A percentile compares a stretch with the other conserved stretches of the same genome.
phyloP scores from a whole-genome alignment of 1,139 yeast genomes.

The Yamadazyma taylorii region DNA sequence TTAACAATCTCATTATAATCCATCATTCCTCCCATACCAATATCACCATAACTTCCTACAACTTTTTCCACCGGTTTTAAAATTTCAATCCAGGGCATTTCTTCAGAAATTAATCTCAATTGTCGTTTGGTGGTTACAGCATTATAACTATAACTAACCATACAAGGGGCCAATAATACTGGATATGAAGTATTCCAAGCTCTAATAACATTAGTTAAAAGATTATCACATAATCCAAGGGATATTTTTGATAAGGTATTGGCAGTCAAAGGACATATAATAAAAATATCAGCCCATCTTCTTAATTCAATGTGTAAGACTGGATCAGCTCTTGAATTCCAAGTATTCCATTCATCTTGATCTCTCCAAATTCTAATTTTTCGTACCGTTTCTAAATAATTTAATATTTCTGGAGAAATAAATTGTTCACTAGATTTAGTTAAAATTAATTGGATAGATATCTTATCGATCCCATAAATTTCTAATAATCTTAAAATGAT shows the following conservation, averaged over 20 bases:
- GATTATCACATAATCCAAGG: conserved; percentile 84
- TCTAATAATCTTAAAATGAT: conserved; percentile 78
- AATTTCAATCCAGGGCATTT: conserved; percentile 89
- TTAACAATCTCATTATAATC: conserved; percentile 90
- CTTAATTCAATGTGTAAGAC: conserved; percentile 90
- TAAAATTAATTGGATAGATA: conserved; percentile 76
- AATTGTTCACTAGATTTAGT: conserved; percentile 85
- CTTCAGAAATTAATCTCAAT: conserved; percentile 69
- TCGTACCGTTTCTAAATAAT: conserved; percentile 34
- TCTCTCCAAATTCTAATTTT: conserved; percentile 81
- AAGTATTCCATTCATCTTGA: conserved; percentile 86
- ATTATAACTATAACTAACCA: conserved; percentile 89
- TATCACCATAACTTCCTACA: conserved; percentile 89
- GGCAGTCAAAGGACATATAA: conserved; percentile 88
- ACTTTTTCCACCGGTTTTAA: conserved; percentile 92
- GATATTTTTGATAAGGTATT: conserved; percentile 90
- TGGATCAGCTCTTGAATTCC: conserved; percentile 86
- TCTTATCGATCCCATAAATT: conserved; percentile 70
- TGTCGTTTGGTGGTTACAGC: conserved; percentile 87
- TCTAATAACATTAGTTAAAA: conserved; percentile 81
- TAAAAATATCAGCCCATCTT: conserved; percentile 91
- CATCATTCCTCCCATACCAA: conserved; percentile 94
- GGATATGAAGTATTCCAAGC: conserved; percentile 95
- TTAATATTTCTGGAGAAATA: conserved; percentile 57
- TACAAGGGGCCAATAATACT: conserved; percentile 85